A percentile compares a stretch with the other conserved stretches of the same genome.
These are phyloP conservation scores for Aspergillus quadrilineatus DNA, from an alignment of 2,329 filamentous ascomycete genomes.

Conservation along the genomic window DNA sequence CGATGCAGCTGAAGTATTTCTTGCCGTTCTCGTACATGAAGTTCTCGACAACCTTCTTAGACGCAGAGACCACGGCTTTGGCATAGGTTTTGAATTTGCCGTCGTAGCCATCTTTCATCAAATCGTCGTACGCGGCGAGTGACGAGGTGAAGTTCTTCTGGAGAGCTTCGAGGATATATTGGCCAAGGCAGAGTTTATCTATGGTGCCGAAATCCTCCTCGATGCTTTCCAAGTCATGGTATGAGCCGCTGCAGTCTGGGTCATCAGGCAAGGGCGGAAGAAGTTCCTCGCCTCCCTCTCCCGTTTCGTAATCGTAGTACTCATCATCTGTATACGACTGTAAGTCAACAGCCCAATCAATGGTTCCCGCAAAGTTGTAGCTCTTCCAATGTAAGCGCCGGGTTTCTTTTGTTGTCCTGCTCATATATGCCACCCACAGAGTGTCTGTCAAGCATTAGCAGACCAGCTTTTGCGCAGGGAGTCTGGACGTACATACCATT, in stretches of 20 bases:
- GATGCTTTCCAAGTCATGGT: neutral
- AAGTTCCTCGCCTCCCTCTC: neutral
- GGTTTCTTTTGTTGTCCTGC: neutral
- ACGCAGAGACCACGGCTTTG: neutral
- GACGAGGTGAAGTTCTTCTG: constrained; percentile 8
- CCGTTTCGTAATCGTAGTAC: neutral
- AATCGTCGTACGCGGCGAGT: too few relatives aligned
- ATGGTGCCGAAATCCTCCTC: neutral
- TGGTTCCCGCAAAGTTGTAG: neutral
- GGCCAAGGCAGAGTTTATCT: neutral
- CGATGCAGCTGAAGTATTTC: neutral
- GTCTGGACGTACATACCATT: neutral
- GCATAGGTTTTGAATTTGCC: neutral
- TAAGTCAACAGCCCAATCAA: neutral
- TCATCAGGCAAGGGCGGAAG: neutral
- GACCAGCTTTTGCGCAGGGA: neutral
- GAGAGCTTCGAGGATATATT: neutral
- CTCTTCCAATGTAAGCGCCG: neutral
- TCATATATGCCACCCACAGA: neutral
- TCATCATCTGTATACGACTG: neutral
- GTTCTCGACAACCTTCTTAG: neutral
- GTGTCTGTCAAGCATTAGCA: neutral
- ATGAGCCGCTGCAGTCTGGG: neutral
- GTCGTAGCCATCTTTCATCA: neutral
- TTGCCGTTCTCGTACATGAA: neutral